Base-by-base conservation (phyloP, 345 rosid species). In the Microthlaspi erraticum region DNA sequence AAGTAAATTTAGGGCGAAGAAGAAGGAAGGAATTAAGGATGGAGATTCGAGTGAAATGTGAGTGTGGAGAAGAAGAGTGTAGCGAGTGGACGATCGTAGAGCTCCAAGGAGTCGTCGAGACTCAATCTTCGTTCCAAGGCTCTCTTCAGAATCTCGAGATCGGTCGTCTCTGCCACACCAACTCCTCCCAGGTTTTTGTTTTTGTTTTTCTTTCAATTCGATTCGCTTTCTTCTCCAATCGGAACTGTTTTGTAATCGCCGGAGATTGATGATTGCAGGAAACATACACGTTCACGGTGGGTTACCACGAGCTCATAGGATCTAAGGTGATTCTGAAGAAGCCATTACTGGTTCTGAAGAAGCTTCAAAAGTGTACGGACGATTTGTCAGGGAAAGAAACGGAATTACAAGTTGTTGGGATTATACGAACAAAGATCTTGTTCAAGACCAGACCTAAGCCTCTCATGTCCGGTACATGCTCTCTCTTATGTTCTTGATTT, bases 71-170 rank as follows among this genome's bases (percentile, higher is more conserved):
- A 20, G 92, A 81, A 8, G 77, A 75, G 14, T 94, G 99, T 58
- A 87, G 78, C n/a, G 95, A 91, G 49, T 94, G 99, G 97, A 87
- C 85, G 33, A 80, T 94, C n/a, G 37, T 94, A 5, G 99, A 94
- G 66, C 42, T 94, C 42, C 99, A 91, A 87, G 98, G 97, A 36
- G 83, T 74, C 7, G 80, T 91, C 13, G 95, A 94, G 74, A 81
- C 70, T 10, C 92, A 91, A 49, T 81, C 93, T 17, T 77, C 85
- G 3, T 86, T 85, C 61, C 81, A 80, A 43, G 80, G 73, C 37
- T 82, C 80, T 39, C 64, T 94, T 59, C 95, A 85, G 29, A 85
- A 89, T 71, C 99, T 94, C 13, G 80, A 72, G 52, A 94, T 89
- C 72, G 97, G 99, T 43, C 70, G 56, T 39, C 95, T 91, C 50